phyloP scores from a whole-genome alignment of 2,329 filamentous ascomycete genomes.

The Clonostachys sp. region DNA sequence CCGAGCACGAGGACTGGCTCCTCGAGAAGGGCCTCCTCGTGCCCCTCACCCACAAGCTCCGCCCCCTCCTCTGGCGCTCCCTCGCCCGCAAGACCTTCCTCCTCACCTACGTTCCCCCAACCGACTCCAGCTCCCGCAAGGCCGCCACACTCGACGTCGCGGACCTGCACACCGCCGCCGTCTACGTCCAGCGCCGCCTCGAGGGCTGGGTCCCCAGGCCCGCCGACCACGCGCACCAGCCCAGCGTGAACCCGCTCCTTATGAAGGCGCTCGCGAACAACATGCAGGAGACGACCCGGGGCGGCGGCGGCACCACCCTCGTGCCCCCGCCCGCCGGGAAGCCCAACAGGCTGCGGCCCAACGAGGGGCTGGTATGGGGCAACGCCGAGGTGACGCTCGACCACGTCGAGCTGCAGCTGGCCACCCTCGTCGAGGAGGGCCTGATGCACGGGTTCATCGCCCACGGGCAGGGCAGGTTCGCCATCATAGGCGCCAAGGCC shows the following conservation, averaged over 20 bases:
- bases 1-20: conserved; percentile 65
- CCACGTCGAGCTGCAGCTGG: conserved; percentile 74
- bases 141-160: conserved; percentile 72
- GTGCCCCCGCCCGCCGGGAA: conserved; percentile 38
- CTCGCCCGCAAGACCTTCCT: conserved; percentile 75
- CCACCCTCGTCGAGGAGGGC: conserved; percentile 74
- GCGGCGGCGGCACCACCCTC: conserved; percentile 36
- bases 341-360: conserved; percentile 42
- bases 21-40: conserved; percentile 71
- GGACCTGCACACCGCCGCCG: conserved; percentile 60
- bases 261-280: conserved; percentile 47
- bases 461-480: conserved; percentile 71
- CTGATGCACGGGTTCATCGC: conserved; percentile 81
- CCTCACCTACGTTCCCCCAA: conserved; percentile 67
- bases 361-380: conserved; percentile 59
- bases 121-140: conserved; percentile 46
- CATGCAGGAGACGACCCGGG: conserved; percentile 28
- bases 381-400: conserved; percentile 54
- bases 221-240: conserved; percentile 28
- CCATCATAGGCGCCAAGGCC: conserved; percentile 72
- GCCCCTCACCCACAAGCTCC: conserved; percentile 70
- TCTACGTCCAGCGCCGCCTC: conserved; percentile 59
- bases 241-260: conserved; percentile 39
- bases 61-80: conserved; percentile 79
- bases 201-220: conserved; percentile 46